Evolutionary conservation across 2,329 filamentous ascomycete species (phyloP).

Genomic region (Penicillium sp.): DNA sequence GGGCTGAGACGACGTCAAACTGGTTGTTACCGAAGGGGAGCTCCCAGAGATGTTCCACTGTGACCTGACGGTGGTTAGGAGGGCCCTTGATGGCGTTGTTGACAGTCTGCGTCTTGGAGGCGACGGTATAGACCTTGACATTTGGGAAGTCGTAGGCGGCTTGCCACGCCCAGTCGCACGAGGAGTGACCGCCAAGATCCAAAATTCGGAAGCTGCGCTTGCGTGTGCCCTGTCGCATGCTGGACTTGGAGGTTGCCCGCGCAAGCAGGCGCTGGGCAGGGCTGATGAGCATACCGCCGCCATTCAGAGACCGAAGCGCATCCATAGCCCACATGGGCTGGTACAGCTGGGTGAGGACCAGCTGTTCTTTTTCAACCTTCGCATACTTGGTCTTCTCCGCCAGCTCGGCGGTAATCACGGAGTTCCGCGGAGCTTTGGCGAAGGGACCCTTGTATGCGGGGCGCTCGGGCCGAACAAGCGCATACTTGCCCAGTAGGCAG

Average conservation of each 20-base stretch:
- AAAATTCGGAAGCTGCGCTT: constrained; percentile 62
- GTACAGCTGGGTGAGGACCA: constrained; percentile 68
- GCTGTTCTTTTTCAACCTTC: constrained; percentile 67
- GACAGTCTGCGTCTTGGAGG: constrained; percentile 68
- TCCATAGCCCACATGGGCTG: constrained; percentile 61
- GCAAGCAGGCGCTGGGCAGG: constrained; percentile 44
- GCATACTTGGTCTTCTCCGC: constrained; percentile 42
- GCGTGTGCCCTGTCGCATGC: constrained; percentile 17
- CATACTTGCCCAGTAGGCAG: constrained; percentile 79
- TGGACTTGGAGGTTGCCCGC: constrained; percentile 21
- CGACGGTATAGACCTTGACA: constrained; percentile 82
- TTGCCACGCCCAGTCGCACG: constrained; percentile 95
- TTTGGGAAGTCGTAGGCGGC: constrained; percentile 81
- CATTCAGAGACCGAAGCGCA: constrained; percentile 58
- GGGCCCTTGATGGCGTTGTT: constrained; percentile 77
- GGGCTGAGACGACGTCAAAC: constrained; percentile 88
- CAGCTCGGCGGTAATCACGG: constrained; percentile 59
- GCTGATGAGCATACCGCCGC: constrained; percentile 57
- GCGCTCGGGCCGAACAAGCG: constrained; percentile 67
- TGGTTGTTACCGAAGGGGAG: constrained; percentile 81
- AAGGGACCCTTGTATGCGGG: constrained; percentile 66
- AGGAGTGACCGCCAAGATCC: constrained; percentile 78
- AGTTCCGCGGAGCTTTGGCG: constrained; percentile 70
- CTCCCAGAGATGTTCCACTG: constrained; percentile 70
- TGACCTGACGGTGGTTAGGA: constrained; percentile 78